Base-by-base conservation (phyloP, 2,329 filamentous ascomycete species). In the Thelonectria rubi region DNA sequence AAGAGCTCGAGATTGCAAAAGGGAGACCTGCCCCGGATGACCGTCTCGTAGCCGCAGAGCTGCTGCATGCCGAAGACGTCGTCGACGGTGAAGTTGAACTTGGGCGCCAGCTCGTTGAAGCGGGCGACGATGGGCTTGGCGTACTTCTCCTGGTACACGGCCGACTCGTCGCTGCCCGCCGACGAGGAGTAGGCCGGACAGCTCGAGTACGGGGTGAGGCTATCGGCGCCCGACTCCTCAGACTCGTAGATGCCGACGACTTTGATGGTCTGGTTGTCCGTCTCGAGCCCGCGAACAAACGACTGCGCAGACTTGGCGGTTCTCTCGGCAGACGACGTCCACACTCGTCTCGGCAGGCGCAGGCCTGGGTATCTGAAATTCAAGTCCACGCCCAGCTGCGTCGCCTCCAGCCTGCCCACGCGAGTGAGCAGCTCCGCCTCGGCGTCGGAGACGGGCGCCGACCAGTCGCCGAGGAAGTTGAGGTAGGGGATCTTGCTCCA, bases 51-150 rank as follows among this genome's bases (percentile, higher is more conserved):
- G 1, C 87, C 87, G 69, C 87, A 90, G 3, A 90, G 75, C 75
- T 88, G 81, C 77, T 89, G 87, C 83, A 90, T 87, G 37, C 83
- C 88, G 55, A 88, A 85, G 14, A 91, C 80, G 67, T 91, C 88
- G 50, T 81, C 78, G 20, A 81, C 74, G 0, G 86, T 89, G 75
- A 90, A 89, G 75, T 90, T 87, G 75, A 91, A 89, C 0, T 72
- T 77, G 1, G 81, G 84, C 2, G 80, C 86, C 15, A 81, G 75
- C 21, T 78, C 74, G 43, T 84, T 84, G 64, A 87, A 77, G 14
- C 88, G 82, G 0, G 80, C 81, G n/a, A 84, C 78, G 55, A 90
- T 88, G 2, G 87, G 85, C 49, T 79, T 81, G 0, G 87, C 86
- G 75, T 89, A 91, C 26, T 75, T 80, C 20, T 85, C 72, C 60